These are phyloP conservation scores for Penicillium sp. DNA, from an alignment of 2,329 filamentous ascomycete species.

Conservation along the genomic window DNA sequence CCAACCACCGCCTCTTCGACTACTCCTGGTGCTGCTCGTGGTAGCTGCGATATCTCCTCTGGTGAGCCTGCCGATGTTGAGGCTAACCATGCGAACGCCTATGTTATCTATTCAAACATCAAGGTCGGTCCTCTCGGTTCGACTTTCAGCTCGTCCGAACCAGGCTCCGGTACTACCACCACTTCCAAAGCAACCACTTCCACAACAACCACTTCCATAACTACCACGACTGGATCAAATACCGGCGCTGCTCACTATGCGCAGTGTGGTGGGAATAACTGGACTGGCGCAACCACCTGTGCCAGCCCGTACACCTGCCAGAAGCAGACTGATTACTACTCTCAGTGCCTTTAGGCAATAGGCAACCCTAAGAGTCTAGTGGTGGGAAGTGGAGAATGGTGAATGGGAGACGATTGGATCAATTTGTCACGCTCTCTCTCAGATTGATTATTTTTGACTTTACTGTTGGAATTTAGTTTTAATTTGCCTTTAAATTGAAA, in stretches of 20 bases:
- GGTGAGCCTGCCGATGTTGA: conserved; percentile 56
- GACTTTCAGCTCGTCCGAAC: conserved; percentile 40
- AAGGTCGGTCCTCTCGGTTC: conserved; percentile 57
- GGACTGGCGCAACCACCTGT: conserved; percentile 37
- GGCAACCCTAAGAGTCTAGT: no score
- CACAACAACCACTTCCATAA: conserved; percentile 4
- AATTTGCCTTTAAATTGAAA: neutral
- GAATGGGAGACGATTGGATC: neutral
- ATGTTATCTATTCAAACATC: conserved; percentile 60
- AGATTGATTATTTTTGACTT: neutral
- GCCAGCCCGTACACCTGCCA: conserved; percentile 36
- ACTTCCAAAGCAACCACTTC: conserved; percentile 6
- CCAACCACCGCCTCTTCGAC: conserved; percentile 49
- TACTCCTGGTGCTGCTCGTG: conserved; percentile 52
- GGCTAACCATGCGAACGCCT: conserved; percentile 46
- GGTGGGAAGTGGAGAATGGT: neutral
- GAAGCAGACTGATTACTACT: conserved; percentile 38
- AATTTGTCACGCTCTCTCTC: neutral
- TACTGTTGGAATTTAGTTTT: neutral
- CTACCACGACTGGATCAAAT: conserved; percentile 6
- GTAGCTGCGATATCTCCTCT: conserved; percentile 53
- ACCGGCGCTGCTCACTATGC: conserved; percentile 24
- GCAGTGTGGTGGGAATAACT: conserved; percentile 39
- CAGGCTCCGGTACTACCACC: conserved; percentile 13
- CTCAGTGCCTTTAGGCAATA: conserved; percentile 36